Evolutionary conservation across 2,329 filamentous ascomycete species (phyloP).

Genomic region (Verticillium zaregamsianum): DNA sequence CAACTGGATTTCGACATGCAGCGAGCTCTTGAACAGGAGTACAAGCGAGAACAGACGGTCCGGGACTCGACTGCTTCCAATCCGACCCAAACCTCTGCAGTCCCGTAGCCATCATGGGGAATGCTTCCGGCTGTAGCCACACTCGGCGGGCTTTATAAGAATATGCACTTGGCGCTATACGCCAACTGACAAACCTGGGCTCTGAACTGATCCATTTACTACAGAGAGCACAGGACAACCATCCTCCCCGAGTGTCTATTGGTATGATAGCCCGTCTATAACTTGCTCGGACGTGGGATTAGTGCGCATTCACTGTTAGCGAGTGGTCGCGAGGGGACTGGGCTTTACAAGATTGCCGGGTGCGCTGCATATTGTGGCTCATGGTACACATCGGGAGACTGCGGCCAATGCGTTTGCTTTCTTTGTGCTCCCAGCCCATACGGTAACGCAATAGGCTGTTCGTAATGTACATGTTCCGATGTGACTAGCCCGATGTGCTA

Average conservation of each 20-base stretch:
- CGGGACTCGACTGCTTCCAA: conserved; percentile 32
- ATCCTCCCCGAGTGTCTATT: too few species aligned
- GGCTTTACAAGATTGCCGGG: too few species aligned
- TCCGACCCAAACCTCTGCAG: neutral
- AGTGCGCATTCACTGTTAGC: too few species aligned
- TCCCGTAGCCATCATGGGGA: neutral
- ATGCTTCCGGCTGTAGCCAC: neutral
- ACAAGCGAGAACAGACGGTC: conserved; percentile 83
- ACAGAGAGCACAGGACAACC: too few species aligned
- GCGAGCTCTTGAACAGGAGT: conserved; percentile 77
- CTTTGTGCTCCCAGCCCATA: neutral
- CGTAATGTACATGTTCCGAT: neutral
- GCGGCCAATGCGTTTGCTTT: neutral
- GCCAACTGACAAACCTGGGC: too few species aligned
- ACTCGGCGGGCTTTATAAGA: too few species aligned
- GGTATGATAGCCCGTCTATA: too few species aligned
- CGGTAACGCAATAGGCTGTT: neutral
- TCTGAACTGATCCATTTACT: too few species aligned
- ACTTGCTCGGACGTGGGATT: too few species aligned
- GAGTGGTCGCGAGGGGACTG: too few species aligned
- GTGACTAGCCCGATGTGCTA: neutral
- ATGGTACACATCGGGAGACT: neutral
- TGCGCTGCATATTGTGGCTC: too few species aligned
- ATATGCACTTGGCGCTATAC: too few species aligned
- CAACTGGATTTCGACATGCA: conserved; percentile 96